phyloP scores from a whole-genome alignment of 2,329 filamentous ascomycete species.

The Berkeleyomyces basicola region DNA sequence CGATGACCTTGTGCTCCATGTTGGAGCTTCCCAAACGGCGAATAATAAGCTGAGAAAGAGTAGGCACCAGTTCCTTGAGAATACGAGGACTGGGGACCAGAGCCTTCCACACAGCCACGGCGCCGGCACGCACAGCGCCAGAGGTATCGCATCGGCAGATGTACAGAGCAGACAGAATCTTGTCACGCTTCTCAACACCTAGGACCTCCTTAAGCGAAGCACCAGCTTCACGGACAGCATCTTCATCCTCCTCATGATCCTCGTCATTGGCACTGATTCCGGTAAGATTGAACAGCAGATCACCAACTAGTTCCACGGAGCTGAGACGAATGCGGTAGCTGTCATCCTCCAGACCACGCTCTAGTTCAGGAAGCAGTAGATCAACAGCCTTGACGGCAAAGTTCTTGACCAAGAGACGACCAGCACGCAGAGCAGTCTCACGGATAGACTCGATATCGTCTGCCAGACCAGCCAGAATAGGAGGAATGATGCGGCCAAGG shows the following conservation, averaged over 20 bases:
- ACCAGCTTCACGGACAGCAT: constrained; percentile 66
- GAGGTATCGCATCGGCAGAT: constrained; percentile 97
- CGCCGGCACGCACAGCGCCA: constrained; percentile 72
- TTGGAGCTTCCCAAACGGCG: constrained; percentile 85
- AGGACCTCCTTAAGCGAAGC: constrained; percentile 87
- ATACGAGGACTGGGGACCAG: constrained; percentile 82
- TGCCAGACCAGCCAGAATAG: constrained; percentile 82
- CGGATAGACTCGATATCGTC: constrained; percentile 94
- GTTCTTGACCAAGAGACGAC: constrained; percentile 91
- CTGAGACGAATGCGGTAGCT: constrained; percentile 96
- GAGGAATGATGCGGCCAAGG: constrained; percentile 84
- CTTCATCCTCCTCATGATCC: constrained; percentile 58
- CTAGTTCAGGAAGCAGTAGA: constrained; percentile 80
- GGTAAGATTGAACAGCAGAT: constrained; percentile 92
- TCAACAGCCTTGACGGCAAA: constrained; percentile 93
- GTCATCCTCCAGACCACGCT: constrained; percentile 91
- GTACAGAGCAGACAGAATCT: constrained; percentile 90
- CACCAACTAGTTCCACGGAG: constrained; percentile 92
- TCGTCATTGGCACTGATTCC: constrained; percentile 62
- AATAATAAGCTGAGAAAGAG: constrained; percentile 87
- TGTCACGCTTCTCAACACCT: constrained; percentile 91
- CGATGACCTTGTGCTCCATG: constrained; percentile 98
- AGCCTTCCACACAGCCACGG: constrained; percentile 91
- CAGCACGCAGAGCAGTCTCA: constrained; percentile 87
- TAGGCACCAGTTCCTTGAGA: constrained; percentile 88